These are phyloP conservation scores for Fusarium napiforme DNA, from an alignment of 2,329 filamentous ascomycete genomes.

Conservation along the genomic window DNA sequence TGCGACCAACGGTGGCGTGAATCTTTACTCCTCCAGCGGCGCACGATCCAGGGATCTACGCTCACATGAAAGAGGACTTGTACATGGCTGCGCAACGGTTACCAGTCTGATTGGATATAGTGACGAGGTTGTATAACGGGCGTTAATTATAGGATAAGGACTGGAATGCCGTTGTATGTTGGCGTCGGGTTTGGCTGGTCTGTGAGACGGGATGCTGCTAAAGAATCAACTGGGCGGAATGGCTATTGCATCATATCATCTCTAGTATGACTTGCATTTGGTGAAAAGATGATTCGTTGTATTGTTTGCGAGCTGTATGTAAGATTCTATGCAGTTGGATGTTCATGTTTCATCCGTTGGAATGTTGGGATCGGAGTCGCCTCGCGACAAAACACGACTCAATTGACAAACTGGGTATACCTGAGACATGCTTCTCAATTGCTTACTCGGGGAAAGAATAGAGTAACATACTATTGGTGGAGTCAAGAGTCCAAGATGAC, in stretches of 20 bases:
- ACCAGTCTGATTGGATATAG: too few relatives aligned
- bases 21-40: neutral
- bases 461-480: neutral
- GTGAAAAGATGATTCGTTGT: neutral
- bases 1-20: conserved; percentile 14
- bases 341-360: neutral
- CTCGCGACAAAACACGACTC: neutral
- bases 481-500: neutral
- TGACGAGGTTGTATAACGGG: neutral
- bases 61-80: neutral
- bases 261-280: neutral
- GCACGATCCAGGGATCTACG: neutral
- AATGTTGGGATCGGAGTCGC: neutral
- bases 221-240: neutral
- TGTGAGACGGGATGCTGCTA: neutral
- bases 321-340: neutral
- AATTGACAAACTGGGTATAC: neutral
- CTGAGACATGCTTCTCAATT: neutral
- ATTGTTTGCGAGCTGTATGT: neutral
- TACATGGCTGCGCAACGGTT: neutral
- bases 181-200: neutral
- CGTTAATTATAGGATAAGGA: neutral
- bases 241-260: neutral
- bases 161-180: neutral
- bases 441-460: neutral